Evolutionary conservation across 441 rosid species (phyloP), one percentile per base, ranked within the genome.

Genomic region (Gossypium gossypioides): DNA sequence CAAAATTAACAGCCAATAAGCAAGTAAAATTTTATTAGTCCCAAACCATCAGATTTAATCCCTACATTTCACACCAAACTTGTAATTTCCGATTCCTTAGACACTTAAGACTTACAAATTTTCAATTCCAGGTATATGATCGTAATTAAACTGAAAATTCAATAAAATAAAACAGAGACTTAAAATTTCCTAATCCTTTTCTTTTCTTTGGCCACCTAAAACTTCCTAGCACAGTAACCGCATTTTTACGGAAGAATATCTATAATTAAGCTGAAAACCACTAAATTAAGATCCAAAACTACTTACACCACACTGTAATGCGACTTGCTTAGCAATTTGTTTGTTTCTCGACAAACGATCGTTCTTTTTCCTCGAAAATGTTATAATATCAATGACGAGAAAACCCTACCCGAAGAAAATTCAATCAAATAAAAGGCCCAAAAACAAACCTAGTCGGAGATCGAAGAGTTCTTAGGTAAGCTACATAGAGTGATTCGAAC

Each of bases 401-500:
- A 59, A 59, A 71, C 24, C 64, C 64, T 21, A 50, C 22, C 10
- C 4, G 25, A 59, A 55, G 3, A 37, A 13, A 21, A 55, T 5
- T n/a, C 13, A 1, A 6, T 2, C 1, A 69, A 6, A 32, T 18
- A 56, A 37, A 55, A 27, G 13, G 24, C 6, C 19, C 21, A 15
- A 10, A 10, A 13, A 46, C 27, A 24, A 19, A 73, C 76, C 76
- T 73, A 42, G 27, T 34, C 63, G 29, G 13, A 55, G 46, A 65
- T 73, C 64, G 56, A 16, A 42, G 59, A 60, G 50, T 25, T 25
- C 21, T 18, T 55, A 63, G 51, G 44, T 25, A 19, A 62, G 44
- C 69, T 73, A 54, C 75, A 54, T 73, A 64, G n/a, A 71, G 10
- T 32, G 59, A 58, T n/a, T 19, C 40, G 19, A 19, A 22, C 27